These are phyloP conservation scores for apple (Malus domestica) DNA, from an alignment of 306 rosid species.

Conservation along the genomic window ASM211411v1 NC_041791.1:32818501-32819000, in stretches of 20 bases:
- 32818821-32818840: conserved; percentile 55
- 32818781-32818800: conserved; percentile 39
- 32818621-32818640: conserved; percentile 21
- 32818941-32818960: conserved; percentile 11
- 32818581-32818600: conserved; percentile 87
- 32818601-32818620: conserved; percentile 81
- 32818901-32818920: not conserved
- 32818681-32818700: conserved; percentile 25
- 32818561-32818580: conserved; percentile 74
- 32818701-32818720: conserved; percentile 34
- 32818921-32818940: not conserved
- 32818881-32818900: not conserved
- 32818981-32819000: conserved; percentile 21
- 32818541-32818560: conserved; percentile 74
- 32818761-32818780: conserved; percentile 53
- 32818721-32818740: conserved; percentile 39
- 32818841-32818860: conserved; percentile 91
- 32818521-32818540: conserved; percentile 98
- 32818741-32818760: conserved; percentile 48
- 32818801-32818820: conserved; percentile 62
- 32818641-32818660: conserved; percentile 24
- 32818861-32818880: conserved; percentile 63
- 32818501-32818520: conserved; percentile 70
- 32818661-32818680: conserved; percentile 20
- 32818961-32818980: conserved; percentile 38